Evolutionary conservation across 2,329 filamentous ascomycete genomes (phyloP), one percentile per base, ranked within the genome.

Genomic region (Pyrenochaeta sp.): DNA sequence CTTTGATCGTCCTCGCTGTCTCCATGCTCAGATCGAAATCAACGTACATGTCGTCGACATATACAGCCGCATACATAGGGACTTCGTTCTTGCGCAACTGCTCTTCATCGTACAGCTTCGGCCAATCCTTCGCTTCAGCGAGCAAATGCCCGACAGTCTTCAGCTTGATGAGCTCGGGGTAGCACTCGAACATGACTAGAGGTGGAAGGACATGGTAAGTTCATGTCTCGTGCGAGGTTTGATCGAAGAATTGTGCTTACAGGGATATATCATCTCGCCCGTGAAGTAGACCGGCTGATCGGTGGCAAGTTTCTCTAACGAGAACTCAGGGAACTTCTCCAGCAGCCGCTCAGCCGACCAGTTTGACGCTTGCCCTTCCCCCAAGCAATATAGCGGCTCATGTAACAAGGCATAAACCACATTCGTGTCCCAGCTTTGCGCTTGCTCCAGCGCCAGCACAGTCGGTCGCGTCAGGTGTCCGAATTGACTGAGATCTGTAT

Each of bases 41-140:
- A 30, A 98, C 93, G 71, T 96, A 97, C 91, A 97, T 95, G 73
- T 97, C 93, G 62, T 97, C 90, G 4, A 92, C 76, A 67, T 91
- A 98, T 2, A 88, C 90, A 0, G 91, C 92, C 1, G 93, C 90
- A 71, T 95, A 97, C 0, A 96, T 88, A 0, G 94, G 93, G 0
- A 97, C 91, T 57, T 88, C 83, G 69, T 97, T 97, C 68, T 84
- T 85, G 19, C 83, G 84, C 47, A 97, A 82, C 76, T 91, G 89
- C 52, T 86, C 85, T 61, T 87, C 81, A 70, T 96, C 87, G 74
- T 97, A 97, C 4, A 97, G 82, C 0, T 82, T 79, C 1, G 89
- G 86, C 93, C 94, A 97, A 60, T 89, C 84, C 4, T 84, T 77
- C 44, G 86, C 85, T 0, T 81, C 71, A 0, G 93, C 93, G 27